Base-by-base conservation (phyloP, 768 basidiomycete species). In the Hericium alpestre region DNA sequence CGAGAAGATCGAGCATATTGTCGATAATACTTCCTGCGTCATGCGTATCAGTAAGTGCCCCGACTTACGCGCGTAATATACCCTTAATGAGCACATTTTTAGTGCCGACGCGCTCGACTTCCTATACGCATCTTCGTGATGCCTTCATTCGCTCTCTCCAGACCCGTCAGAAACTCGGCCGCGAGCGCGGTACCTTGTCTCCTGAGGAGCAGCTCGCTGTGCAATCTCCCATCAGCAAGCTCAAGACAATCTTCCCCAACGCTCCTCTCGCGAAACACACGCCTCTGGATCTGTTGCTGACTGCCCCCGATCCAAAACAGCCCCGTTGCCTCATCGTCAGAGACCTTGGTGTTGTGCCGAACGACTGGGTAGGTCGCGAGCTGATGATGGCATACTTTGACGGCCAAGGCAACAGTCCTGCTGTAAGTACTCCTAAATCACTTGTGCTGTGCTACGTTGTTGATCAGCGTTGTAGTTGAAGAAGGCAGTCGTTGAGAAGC, bases 101-200 rank as follows among this genome's bases (percentile, higher is more conserved):
- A 90, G 90, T 92, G n/a, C 90, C 90, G 2, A 87, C 86, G 2
- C 79, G 90, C 10, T 77, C 76, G 38, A 92, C 90, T 0, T 84
- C 82, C 7, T 90, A 83, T 65, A 79, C 80, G 15, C 90, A 93
- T 64, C 74, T 93, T 27, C 80, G 90, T 20, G 90, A 93, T 65
- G 90, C 86, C 2, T 92, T 92, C 62, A 75, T 91, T 68, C 80
- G 90, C 47, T 79, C 88, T 15, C 69, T 93, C 49, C 81, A 83
- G 61, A 72, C 75, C 2, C 81, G 88, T 18, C 71, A 90, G 57
- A 71, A 74, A 23, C 66, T 77, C 10, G 77, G 73, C 50, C 76
- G 76, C 50, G 76, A 82, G 63, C 71, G 74, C 15, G 81, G 77
- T 9, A 70, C 72, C 0, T 69, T 91, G 10, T 75, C 83, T 0